Conservation (phyloP, 768 basidiomycete species). For the Leccinum boreale region DNA sequence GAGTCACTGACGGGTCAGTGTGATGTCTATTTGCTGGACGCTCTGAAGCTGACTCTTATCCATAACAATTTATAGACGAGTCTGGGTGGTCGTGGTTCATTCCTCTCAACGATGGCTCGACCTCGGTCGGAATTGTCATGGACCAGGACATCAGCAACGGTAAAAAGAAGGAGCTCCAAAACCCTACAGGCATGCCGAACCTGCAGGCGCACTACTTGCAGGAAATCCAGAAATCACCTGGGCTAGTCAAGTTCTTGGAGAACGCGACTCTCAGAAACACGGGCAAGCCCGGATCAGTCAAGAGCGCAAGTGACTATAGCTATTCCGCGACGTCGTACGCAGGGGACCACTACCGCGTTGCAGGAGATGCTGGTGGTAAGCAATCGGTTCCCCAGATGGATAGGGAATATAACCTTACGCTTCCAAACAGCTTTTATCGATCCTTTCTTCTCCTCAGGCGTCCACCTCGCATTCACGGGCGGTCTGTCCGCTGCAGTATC, state of each 20-base stretch:
- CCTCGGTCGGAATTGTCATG: constrained; percentile 56
- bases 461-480: constrained; percentile 11
- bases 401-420: not conserved
- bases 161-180: constrained; percentile 16
- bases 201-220: not conserved
- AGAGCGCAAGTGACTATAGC: constrained; percentile 53
- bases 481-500: constrained; percentile 10
- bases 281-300: constrained; percentile 9
- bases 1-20: constrained; percentile 27
- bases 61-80: constrained; percentile 37
- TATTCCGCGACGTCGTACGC: constrained; percentile 33
- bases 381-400: not conserved
- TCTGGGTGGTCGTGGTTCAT: constrained; percentile 59
- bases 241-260: not conserved
- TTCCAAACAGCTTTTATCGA: constrained; percentile 9
- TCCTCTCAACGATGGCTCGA: constrained; percentile 45
- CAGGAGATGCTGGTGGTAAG: constrained; percentile 47
- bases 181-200: not conserved
- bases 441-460: constrained; percentile 3
- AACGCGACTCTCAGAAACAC: constrained; percentile 7
- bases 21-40: not conserved
- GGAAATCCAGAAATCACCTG: not conserved
- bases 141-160: constrained; percentile 32
- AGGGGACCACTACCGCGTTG: constrained; percentile 49
- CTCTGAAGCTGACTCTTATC: not conserved